Base-by-base conservation (phyloP, 345 rosid genomes). In the Arabidopsis thaliana region DNA sequence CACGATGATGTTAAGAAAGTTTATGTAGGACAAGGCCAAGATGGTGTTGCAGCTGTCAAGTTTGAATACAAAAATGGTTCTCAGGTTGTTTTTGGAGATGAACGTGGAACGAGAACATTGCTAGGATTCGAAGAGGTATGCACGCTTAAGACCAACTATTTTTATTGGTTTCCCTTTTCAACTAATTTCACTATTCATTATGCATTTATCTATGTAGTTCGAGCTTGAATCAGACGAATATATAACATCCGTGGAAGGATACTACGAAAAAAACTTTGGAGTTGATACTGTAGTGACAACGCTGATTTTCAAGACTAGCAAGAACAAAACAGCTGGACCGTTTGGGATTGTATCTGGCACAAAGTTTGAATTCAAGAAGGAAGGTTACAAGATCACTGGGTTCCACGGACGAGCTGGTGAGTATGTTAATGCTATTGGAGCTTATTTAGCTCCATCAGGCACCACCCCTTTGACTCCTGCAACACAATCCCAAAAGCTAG, bases 381-480 rank as follows among this genome's bases (percentile, higher is more conserved):
- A 50, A 59, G 81, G 81, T 57, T 36, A 65, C 64, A 78, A 78
- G 63, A 71, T 78, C 8, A 1, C 45, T 0, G 81, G 81, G 48
- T 78, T 78, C 73, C 81, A 78, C 24, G 81, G 81, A 72, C 55
- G 73, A 42, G 73, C 72, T 49, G 57, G 57, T 36, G 69, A 59
- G 0, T 3, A 2, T 66, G 8, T 78, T 20, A 16, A 20, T 66
- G 72, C 81, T 65, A 59, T 78, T 50, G 81, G 81, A 78, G 77
- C 34, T 50, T 78, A 78, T 20, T 50, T 78, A 50, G 77, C 81
- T 58, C 81, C 81, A 72, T 1, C 42, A 66, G 66, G 80, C 53
- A 65, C 34, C 57, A 72, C 0, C 63, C 77, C 81, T 8, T 24
- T 72, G 22, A 25, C 6, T 33, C 77, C 81, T 7, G 42, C 73